Evolutionary conservation across 495 filamentous ascomycete genomes (phyloP).

Genomic region (Penicillium desertorum): DNA sequence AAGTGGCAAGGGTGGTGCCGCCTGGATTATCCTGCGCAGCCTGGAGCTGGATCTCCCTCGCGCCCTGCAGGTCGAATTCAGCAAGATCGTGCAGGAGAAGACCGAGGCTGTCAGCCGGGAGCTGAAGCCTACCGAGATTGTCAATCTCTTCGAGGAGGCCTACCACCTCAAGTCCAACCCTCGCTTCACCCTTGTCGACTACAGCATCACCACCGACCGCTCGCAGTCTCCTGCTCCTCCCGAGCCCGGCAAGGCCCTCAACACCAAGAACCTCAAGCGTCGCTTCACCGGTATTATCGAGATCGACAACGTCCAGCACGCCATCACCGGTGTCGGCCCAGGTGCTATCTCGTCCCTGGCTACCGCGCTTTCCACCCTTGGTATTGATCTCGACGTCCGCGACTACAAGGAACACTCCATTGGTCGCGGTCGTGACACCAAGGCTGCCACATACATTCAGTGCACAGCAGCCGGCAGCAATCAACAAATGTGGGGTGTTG

Average conservation of each 20-base stretch:
- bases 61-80: slow-evolving; percentile 89
- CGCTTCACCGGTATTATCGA: slow-evolving; percentile 84
- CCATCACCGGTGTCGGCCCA: slow-evolving; percentile 77
- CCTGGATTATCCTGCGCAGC: slow-evolving; percentile 87
- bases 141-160: slow-evolving; percentile 77
- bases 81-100: slow-evolving; percentile 75
- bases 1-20: slow-evolving; percentile 90
- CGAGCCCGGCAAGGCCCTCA: slow-evolving; percentile 64
- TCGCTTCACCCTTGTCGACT: slow-evolving; percentile 85
- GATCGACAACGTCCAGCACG: slow-evolving; percentile 77
- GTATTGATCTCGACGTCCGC: slow-evolving; percentile 85
- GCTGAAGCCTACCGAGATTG: slow-evolving; percentile 79
- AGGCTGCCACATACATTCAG: slow-evolving; percentile 93
- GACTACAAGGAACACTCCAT: slow-evolving; percentile 98
- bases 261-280: slow-evolving; percentile 74
- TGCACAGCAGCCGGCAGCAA: slow-evolving; percentile 69
- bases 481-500: slow-evolving; percentile 86
- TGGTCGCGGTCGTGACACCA: slow-evolving; percentile 72
- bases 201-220: slow-evolving; percentile 85
- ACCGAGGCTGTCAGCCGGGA: slow-evolving; percentile 77
- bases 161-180: slow-evolving; percentile 82
- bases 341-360: slow-evolving; percentile 88
- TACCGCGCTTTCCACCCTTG: slow-evolving; percentile 75
- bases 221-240: slow-evolving; percentile 72
- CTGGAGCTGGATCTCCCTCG: slow-evolving; percentile 92